phyloP scores from a whole-genome alignment of 768 basidiomycete species.

The Lactarius hengduanensis region DNA sequence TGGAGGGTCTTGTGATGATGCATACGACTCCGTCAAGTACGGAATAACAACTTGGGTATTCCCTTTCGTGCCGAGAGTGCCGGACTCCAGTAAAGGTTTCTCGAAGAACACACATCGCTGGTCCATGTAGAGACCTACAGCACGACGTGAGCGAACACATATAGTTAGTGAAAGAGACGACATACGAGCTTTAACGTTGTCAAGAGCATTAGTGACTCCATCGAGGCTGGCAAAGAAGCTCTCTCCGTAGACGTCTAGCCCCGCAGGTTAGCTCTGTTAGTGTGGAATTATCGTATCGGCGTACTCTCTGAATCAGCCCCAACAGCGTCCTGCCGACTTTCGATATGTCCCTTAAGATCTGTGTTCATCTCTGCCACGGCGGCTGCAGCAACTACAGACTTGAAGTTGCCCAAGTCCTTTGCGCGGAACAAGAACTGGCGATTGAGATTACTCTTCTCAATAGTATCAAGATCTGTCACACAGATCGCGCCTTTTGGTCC shows the following conservation, averaged over 20 bases:
- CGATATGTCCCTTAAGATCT: constrained; percentile 79
- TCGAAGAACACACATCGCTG: constrained; percentile 95
- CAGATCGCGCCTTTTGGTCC: constrained; percentile 79
- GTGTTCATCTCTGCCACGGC: constrained; percentile 98
- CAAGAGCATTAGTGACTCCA: constrained; percentile 95
- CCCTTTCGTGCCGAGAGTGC: constrained; percentile 97
- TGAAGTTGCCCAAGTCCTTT: constrained; percentile 96
- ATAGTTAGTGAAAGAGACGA: constrained; percentile 22
- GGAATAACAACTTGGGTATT: constrained; percentile 96
- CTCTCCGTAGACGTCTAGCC: constrained; percentile 82
- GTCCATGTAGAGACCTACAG: constrained; percentile 92
- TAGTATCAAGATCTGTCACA: constrained; percentile 97
- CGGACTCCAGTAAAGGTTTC: constrained; percentile 95
- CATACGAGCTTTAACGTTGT: constrained; percentile 94
- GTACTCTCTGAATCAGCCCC: constrained; percentile 90
- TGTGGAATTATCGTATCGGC: constrained; percentile 33
- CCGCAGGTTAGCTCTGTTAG: constrained; percentile 24
- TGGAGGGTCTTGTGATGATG: constrained; percentile 97
- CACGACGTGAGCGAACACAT: constrained; percentile 13
- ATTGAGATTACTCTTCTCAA: constrained; percentile 99
- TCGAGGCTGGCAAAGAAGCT: constrained; percentile 85
- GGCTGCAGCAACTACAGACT: constrained; percentile 87
- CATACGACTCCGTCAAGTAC: constrained; percentile 93
- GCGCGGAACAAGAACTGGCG: constrained; percentile 96
- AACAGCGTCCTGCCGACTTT: constrained; percentile 89